These are phyloP conservation scores for Pseudogymnoascus sp. DNA, from an alignment of 2,329 filamentous ascomycete genomes.

Conservation along the genomic window DNA sequence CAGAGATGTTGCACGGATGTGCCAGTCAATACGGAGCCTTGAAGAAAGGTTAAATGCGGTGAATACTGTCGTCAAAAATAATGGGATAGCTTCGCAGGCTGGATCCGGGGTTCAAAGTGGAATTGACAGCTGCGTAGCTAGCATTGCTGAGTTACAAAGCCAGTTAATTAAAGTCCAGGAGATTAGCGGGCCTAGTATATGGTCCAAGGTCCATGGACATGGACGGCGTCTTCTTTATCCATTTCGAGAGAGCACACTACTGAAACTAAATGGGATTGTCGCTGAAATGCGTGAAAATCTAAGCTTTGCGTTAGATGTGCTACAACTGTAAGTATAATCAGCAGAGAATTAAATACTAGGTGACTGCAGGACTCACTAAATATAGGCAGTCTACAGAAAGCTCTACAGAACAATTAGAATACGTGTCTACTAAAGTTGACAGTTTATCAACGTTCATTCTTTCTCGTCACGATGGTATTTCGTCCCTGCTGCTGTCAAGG, in stretches of 20 bases:
- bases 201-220: constrained; percentile 12
- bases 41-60: not conserved
- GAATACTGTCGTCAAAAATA: not conserved
- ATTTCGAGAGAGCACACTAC: constrained; percentile 16
- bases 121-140: not conserved
- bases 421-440: not conserved
- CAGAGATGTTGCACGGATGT: constrained; percentile 4
- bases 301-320: constrained; percentile 11
- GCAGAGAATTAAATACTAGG: not conserved
- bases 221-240: constrained; percentile 15
- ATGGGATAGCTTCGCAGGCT: not conserved
- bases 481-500: not conserved
- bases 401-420: not conserved
- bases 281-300: constrained; percentile 12
- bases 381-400: not conserved
- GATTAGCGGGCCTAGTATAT: not conserved
- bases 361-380: not conserved
- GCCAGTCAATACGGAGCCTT: not conserved
- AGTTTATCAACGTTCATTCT: not conserved
- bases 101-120: not conserved
- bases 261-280: constrained; percentile 14
- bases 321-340: constrained; percentile 14
- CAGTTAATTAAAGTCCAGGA: not conserved
- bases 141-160: not conserved
- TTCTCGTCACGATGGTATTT: not conserved